Conservation (phyloP, 345 rosid species). For the Corchorus capsularis region DNA sequence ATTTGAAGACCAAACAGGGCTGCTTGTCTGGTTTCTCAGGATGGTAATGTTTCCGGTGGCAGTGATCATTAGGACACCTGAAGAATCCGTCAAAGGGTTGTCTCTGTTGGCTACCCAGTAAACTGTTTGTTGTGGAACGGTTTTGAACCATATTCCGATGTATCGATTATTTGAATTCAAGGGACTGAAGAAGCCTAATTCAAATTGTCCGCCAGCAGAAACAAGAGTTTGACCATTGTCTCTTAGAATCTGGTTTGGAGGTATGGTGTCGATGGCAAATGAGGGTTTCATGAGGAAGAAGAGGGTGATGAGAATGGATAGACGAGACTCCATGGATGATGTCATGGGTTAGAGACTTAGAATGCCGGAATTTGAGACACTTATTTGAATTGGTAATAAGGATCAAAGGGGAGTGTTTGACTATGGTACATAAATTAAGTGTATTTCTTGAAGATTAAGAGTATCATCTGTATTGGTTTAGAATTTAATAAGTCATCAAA, state of each 20-base stretch:
- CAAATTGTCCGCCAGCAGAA: conserved; percentile 34
- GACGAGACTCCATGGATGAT: conserved; percentile 1
- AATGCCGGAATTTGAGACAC: not conserved
- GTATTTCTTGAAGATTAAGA: not conserved
- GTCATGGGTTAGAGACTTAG: no score
- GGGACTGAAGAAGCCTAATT: conserved; percentile 41
- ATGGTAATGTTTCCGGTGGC: not conserved
- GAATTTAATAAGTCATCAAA: not conserved
- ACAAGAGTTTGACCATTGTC: conserved; percentile 24
- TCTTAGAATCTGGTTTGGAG: not conserved
- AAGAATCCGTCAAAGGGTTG: conserved; percentile 11
- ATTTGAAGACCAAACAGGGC: conserved; percentile 43
- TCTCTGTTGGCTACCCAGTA: conserved; percentile 51
- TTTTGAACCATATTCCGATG: conserved; percentile 47
- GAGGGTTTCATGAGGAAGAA: not conserved
- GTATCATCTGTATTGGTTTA: not conserved
- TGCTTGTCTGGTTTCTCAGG: not conserved
- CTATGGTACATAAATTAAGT: not conserved
- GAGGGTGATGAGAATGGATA: not conserved
- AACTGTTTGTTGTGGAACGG: conserved; percentile 20
- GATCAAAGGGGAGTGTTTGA: not conserved
- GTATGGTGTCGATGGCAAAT: conserved; percentile 4
- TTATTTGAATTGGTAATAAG: not conserved
- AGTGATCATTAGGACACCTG: not conserved
- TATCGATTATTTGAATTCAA: conserved; percentile 28